phyloP scores from a whole-genome alignment of 2,329 filamentous ascomycete species.

The Ophiostoma populinum region DNA sequence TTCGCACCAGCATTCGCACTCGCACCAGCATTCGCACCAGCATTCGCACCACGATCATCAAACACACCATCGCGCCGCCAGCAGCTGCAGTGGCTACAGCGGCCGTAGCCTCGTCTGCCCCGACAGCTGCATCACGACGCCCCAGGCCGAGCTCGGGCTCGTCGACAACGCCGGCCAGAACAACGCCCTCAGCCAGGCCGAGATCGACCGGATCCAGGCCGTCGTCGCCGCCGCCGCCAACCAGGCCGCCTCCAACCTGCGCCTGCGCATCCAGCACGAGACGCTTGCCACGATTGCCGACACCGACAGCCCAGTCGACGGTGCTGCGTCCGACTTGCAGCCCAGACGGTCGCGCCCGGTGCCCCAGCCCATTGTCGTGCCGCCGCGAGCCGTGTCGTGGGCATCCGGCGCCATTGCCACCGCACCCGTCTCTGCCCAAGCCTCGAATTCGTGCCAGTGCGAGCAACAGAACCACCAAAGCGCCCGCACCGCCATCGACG shows the following conservation, averaged over 20 bases:
- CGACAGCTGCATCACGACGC: slow-evolving; percentile 12
- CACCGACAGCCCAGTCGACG: too few species aligned
- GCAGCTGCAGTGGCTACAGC: background rate
- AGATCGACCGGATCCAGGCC: slow-evolving; percentile 33
- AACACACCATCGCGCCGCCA: background rate
- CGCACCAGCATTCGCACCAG: too few species aligned
- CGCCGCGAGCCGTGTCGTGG: slow-evolving; percentile 1
- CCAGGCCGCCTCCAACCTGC: slow-evolving; percentile 3
- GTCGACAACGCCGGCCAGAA: slow-evolving; percentile 5
- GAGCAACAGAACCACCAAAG: too few species aligned
- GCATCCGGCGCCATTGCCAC: too few species aligned
- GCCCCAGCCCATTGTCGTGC: slow-evolving; percentile 20
- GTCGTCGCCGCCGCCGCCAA: slow-evolving; percentile 19
- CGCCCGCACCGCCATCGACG: too few species aligned
- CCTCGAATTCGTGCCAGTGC: too few species aligned
- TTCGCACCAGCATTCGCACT: background rate
- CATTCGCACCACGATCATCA: background rate
- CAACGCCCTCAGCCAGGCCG: slow-evolving; percentile 17
- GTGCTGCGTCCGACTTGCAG: background rate
- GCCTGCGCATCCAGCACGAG: slow-evolving; percentile 3
- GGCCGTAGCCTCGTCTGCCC: slow-evolving; percentile 13
- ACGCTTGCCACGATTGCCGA: background rate
- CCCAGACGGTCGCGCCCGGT: slow-evolving; percentile 8
- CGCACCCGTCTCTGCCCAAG: too few species aligned
- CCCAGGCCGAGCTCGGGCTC: slow-evolving; percentile 7